These are phyloP conservation scores for Saccharata proteae DNA, from an alignment of 2,329 filamentous ascomycete genomes.

Conservation along the genomic window DNA sequence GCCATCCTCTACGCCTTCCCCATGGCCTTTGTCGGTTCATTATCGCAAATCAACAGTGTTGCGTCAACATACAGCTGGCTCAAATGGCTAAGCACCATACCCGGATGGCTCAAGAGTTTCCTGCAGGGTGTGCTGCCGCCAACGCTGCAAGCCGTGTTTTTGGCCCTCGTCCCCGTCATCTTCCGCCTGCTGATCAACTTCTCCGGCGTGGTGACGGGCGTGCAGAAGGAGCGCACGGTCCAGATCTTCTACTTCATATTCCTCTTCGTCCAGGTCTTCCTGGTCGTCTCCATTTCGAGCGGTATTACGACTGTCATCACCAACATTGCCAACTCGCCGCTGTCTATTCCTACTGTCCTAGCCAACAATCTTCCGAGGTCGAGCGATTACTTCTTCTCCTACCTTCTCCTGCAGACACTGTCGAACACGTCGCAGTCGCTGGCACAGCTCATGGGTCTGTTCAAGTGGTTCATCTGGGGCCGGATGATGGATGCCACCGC, in stretches of 20 bases:
- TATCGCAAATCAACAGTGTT: conserved; percentile 66
- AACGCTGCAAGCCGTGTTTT: conserved; percentile 60
- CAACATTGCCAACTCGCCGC: conserved; percentile 52
- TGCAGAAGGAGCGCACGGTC: conserved; percentile 67
- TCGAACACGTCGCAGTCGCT: conserved; percentile 67
- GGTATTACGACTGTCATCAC: conserved; percentile 56
- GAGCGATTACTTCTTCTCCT: conserved; percentile 96
- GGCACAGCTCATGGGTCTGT: conserved; percentile 66
- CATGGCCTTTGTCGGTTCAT: conserved; percentile 71
- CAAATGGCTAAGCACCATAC: conserved; percentile 51
- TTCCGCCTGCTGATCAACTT: conserved; percentile 59
- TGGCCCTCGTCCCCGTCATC: conserved; percentile 70
- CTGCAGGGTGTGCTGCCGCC: conserved; percentile 83
- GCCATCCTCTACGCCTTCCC: conserved; percentile 84
- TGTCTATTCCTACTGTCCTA: conserved; percentile 56
- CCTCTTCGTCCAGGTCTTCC: conserved; percentile 86
- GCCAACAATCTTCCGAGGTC: conserved; percentile 72
- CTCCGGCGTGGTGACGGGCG: conserved; percentile 73
- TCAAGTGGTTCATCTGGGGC: conserved; percentile 71
- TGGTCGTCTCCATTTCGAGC: conserved; percentile 78
- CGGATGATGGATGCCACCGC: conserved; percentile 74
- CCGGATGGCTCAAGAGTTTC: conserved; percentile 49
- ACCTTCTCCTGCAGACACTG: conserved; percentile 82
- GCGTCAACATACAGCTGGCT: conserved; percentile 58
- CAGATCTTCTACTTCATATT: conserved; percentile 91